Conservation (phyloP, 1,139 yeast species). For the Candida tropicalis region DNA sequence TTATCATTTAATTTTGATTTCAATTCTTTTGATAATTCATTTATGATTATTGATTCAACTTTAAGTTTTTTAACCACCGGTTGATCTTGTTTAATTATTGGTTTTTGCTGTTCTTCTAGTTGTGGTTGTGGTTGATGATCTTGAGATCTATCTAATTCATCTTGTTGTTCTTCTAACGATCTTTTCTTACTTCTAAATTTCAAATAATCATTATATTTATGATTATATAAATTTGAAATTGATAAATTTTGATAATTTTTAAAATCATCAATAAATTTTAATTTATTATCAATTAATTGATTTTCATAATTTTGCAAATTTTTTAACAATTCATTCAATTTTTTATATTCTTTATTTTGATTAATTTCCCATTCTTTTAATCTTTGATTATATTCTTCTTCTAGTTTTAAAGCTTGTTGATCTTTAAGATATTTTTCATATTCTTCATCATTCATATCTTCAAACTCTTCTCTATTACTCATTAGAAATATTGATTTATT, state of each 20-base stretch:
- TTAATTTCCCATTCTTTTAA: conserved; percentile 18
- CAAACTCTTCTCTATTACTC: conserved; percentile 24
- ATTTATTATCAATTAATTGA: conserved; percentile 39
- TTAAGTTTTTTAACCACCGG: conserved; percentile 8
- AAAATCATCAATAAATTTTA: conserved; percentile 35
- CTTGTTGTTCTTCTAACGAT: conserved; percentile 37
- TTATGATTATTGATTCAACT: conserved; percentile 11
- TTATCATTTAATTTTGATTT: conserved; percentile 29
- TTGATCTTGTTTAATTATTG: neutral
- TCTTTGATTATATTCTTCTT: conserved; percentile 23
- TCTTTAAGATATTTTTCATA: conserved; percentile 28
- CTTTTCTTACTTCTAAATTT: conserved; percentile 34
- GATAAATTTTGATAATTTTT: conserved; percentile 18
- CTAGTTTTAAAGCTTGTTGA: conserved; percentile 20
- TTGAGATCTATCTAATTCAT: conserved; percentile 21
- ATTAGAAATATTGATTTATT: neutral
- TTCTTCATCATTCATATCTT: conserved; percentile 37
- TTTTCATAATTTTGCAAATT: conserved; percentile 32
- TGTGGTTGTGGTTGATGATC: neutral
- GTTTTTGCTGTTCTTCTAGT: neutral
- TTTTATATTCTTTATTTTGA: conserved; percentile 23
- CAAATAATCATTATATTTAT: conserved; percentile 41
- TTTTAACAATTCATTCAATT: conserved; percentile 22
- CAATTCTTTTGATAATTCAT: conserved; percentile 19
- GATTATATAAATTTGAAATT: conserved; percentile 26